Evolutionary conservation across 2,329 filamentous ascomycete genomes (phyloP).

Genomic region (Alternaria consortialis): DNA sequence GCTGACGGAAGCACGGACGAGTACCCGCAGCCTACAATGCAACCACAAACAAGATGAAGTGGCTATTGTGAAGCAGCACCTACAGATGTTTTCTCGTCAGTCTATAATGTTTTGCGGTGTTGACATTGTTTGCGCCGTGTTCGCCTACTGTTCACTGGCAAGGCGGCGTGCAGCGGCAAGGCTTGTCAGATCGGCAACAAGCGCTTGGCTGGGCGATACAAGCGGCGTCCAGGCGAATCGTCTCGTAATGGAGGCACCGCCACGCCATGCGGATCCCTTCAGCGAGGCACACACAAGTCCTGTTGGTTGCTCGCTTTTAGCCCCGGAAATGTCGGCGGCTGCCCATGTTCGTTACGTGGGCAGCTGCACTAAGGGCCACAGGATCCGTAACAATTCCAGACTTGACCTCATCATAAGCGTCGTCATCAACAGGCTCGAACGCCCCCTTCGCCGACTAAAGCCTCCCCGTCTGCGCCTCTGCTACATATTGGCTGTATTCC

Average conservation of each 20-base stretch:
- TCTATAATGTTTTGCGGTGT: not conserved
- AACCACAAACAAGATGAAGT: not conserved
- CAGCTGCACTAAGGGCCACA: constrained; percentile 15
- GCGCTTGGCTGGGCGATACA: constrained; percentile 9
- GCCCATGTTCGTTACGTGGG: constrained; percentile 17
- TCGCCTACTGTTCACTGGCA: not conserved
- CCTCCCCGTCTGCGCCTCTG: constrained; percentile 6
- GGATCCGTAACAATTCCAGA: constrained; percentile 16
- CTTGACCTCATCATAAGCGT: constrained; percentile 26
- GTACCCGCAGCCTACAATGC: not conserved
- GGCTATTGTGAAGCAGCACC: not conserved
- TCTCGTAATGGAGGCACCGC: constrained; percentile 18
- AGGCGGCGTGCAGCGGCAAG: constrained; percentile 1
- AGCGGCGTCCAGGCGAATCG: constrained; percentile 3
- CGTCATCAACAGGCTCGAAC: constrained; percentile 19
- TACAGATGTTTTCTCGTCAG: not conserved
- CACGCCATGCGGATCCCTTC: constrained; percentile 6
- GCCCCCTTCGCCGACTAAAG: constrained; percentile 14
- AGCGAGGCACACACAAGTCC: constrained; percentile 2
- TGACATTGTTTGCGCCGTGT: not conserved
- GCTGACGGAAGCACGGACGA: not conserved
- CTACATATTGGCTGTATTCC: not conserved
- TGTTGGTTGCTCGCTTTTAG: constrained; percentile 7
- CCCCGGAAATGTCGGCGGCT: constrained; percentile 9
- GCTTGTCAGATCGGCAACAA: constrained; percentile 2